Base-by-base conservation (phyloP, 2,329 filamentous ascomycete genomes). In the Lecanosticta acicola region DNA sequence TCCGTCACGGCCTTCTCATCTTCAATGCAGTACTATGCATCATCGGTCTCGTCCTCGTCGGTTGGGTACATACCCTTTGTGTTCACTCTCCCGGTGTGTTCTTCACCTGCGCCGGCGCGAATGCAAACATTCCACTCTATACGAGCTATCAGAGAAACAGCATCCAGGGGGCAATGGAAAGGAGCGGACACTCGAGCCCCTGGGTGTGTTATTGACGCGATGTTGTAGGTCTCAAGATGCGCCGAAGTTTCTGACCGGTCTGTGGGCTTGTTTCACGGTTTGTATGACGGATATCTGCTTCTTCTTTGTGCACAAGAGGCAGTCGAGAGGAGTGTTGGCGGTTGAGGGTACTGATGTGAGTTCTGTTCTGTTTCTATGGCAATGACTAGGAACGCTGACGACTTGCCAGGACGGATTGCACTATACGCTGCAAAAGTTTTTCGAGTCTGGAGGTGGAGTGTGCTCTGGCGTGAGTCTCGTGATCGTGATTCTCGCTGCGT, bases 141-240 rank as follows among this genome's bases (percentile, higher is more conserved):
- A 80, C 93, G 72, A 76, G 84, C 0, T 91, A 87, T 68, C 86
- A 90, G 70, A 85, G 85, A 29, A 93, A 90, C 68, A 94, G 93
- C 66, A 84, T 93, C 59, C 81, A 85, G 43, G 11, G 24, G 24
- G 7, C 24, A 29, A 11, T 29, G 24, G 24, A 29, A 29, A 11
- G 11, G 24, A 29, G 24, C n/a, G n/a, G n/a, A n/a, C n/a, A n/a
- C n/a, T n/a, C n/a, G n/a, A 87, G 87, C 0, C 86, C 91, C 67
- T 93, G 86, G 85, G 93, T 90, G 71, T 79, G 87, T 33, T 86
- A n/a, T 32, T n/a, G 33, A 38, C 11, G 33, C 18, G 3, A 5
- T 11, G 4, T 3, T 20, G 21, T 19, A 45, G 53, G n/a, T 49
- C 45, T 1, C 53, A 55, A 26, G 55, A 58, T 39, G 33, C 48